phyloP scores from a whole-genome alignment of 148 eudicot genomes.

The Fagopyrum esculentum region DNA sequence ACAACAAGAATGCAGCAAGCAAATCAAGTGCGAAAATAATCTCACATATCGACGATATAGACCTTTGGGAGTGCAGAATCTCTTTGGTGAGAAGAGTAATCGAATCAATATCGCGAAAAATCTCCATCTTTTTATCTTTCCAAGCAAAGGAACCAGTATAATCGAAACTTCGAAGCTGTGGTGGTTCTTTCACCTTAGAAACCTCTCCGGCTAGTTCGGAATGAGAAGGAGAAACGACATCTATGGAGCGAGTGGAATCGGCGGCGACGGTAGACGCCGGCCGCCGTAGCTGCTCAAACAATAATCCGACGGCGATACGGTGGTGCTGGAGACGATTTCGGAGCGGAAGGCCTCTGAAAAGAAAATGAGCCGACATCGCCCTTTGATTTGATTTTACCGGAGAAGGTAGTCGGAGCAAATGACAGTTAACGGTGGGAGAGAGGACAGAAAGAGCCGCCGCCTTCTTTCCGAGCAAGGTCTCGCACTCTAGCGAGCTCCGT shows the following conservation, averaged over 20 bases:
- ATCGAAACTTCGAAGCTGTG: neutral
- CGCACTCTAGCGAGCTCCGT: neutral
- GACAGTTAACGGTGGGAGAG: neutral
- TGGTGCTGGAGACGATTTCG: neutral
- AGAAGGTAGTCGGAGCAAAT: neutral
- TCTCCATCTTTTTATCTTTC: conserved; percentile 2
- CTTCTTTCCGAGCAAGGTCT: neutral
- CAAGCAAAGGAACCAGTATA: neutral
- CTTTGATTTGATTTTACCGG: neutral
- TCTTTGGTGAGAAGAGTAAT: neutral
- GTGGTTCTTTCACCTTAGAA: neutral
- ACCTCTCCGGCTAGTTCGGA: neutral
- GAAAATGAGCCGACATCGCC: neutral
- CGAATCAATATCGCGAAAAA: neutral
- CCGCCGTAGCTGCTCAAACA: conserved; percentile 9
- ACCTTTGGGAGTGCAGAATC: conserved; percentile 10
- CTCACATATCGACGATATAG: neutral
- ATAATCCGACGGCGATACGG: conserved; percentile 5
- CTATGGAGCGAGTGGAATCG: neutral
- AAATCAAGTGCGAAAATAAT: no score
- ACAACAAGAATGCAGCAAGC: no score
- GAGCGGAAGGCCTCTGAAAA: conserved; percentile 3
- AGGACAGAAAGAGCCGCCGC: neutral
- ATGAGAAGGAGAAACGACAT: neutral
- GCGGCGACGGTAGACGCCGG: conserved; percentile 10